These are phyloP conservation scores for Solanum sejunctum DNA, from an alignment of 257 asterid genomes.

Conservation along the genomic window DNA sequence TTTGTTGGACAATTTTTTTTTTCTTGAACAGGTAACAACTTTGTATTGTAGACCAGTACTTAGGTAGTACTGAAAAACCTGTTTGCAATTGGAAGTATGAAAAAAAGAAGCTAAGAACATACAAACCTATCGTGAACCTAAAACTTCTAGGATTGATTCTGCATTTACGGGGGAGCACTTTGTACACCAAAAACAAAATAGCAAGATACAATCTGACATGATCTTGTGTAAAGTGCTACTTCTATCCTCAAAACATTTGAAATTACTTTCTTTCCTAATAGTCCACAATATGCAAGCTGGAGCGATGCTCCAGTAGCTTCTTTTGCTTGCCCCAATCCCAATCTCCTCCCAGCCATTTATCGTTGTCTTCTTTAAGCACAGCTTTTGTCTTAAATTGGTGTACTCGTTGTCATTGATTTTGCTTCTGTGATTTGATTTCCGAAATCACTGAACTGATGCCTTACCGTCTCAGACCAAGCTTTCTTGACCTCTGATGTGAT, in stretches of 20 bases:
- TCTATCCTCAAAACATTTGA: background rate
- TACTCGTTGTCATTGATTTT: background rate
- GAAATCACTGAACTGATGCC: background rate
- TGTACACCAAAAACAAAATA: background rate
- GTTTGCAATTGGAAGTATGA: background rate
- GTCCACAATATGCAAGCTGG: background rate
- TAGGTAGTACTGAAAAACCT: background rate
- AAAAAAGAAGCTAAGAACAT: background rate
- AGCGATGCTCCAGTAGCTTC: background rate
- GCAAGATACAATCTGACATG: background rate
- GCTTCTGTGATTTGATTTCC: background rate
- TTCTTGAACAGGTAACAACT: background rate
- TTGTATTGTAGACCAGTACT: background rate
- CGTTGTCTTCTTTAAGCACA: background rate
- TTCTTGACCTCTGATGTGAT: background rate
- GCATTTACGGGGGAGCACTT: background rate
- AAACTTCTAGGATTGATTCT: too few relatives aligned
- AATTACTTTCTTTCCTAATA: background rate
- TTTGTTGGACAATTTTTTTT: background rate
- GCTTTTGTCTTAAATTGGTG: background rate
- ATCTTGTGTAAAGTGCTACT: background rate
- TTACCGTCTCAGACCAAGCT: background rate
- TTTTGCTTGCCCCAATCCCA: background rate
- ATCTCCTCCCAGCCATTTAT: background rate
- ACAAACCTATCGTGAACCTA: background rate